A percentile compares a stretch with the other conserved stretches of the same genome.
Conservation (phyloP, 208 protist genomes). For the Leishmania tropica region DNA sequence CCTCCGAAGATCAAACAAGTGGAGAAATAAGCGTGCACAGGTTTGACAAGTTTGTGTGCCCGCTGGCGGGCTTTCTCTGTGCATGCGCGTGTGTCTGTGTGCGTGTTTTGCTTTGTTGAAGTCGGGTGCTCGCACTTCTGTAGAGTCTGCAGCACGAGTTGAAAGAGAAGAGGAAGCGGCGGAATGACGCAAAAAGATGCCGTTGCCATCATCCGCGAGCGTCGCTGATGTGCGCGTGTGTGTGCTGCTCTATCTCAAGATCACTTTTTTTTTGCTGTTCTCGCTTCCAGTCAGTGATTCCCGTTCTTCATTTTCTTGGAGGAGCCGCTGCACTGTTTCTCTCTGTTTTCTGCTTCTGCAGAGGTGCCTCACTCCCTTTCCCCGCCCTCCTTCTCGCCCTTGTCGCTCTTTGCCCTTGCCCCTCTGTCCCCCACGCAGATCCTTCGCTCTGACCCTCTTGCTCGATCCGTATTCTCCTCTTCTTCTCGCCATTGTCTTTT, state of each 20-base stretch:
- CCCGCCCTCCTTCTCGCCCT: neutral
- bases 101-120: neutral
- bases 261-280: neutral
- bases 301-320: neutral
- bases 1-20: neutral
- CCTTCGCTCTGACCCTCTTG: neutral
- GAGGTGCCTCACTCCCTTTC: neutral
- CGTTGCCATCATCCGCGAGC: neutral
- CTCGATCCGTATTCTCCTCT: neutral
- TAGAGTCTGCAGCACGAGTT: neutral
- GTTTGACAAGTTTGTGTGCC: neutral
- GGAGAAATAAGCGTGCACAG: neutral
- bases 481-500: neutral
- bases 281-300: neutral
- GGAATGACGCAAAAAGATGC: too few species aligned
- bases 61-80: neutral
- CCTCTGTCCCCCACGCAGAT: neutral
- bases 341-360: neutral
- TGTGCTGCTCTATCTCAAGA: neutral
- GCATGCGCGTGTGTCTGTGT: too few species aligned
- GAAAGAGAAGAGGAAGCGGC: neutral
- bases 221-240: neutral
- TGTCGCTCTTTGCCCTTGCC: neutral
- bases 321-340: neutral
- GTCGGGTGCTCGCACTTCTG: neutral